Base-by-base conservation (phyloP, 192 early-diverging fungal species). In the Dimargaris verticillata region DNA sequence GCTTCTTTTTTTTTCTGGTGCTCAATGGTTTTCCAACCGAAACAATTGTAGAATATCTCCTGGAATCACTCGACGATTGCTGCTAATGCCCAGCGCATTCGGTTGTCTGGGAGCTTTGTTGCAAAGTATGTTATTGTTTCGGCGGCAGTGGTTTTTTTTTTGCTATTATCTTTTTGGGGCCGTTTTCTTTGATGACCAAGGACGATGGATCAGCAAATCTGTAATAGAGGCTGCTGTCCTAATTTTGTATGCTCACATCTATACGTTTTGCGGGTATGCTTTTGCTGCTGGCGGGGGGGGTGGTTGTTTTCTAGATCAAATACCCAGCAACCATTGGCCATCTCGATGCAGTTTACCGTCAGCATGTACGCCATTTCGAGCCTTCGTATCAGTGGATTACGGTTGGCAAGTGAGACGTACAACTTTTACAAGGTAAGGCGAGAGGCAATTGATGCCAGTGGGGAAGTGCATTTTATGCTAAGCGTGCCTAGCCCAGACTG, bases 371-470 rank as follows among this genome's bases (percentile, higher is more conserved):
- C 57, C 5, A 41, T 59, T 20, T 59, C 57, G 14, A 38, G 57
- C 5, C 57, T 59, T 22, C 28, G 41, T 41, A 43, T 59, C 22
- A 28, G 25, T 38, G 42, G 57, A 9, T 38, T 59, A 0, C 7
- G n/a, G 57, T 38, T 59, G 6, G 18, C 41, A 13, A 33, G 43
- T 43, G 57, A 59, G 25, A 28, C n/a, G 17, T 59, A 59, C n/a
- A 28, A 59, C 33, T 59, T 43, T 44, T 59, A 44, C 57, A 59
- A 59, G 41, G 57, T 59, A 59, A 59, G 25, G 24, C n/a, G 49
- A 38, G 7, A 7, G 49, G 22, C 18, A 51, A 26, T 51, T 51
- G 20, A 18, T 10, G 20, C 3, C 18, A 51, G 49, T 7, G 17
- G 17, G 14, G 18, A 3, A n/a, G 49, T 25, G 20, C 10, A n/a